These are phyloP conservation scores for Carex pumila DNA, from an alignment of 176 grass and related monocot genomes.

Conservation along the genomic window DNA sequence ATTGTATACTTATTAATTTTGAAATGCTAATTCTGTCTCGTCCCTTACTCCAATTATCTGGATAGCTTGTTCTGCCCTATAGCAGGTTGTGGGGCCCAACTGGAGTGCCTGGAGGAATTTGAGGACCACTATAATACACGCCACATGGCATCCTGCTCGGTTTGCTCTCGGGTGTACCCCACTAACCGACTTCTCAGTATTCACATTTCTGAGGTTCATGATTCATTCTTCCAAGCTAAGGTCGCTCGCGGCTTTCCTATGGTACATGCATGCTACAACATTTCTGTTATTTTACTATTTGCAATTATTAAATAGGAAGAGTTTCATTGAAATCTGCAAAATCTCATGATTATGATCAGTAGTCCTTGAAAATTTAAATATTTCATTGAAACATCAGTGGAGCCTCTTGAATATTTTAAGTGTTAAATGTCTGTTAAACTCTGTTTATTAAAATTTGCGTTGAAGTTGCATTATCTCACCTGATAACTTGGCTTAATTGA, in stretches of 20 bases:
- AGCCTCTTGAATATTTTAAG: neutral
- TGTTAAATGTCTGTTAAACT: neutral
- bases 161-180: constrained; percentile 84
- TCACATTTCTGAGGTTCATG: constrained; percentile 89
- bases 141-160: constrained; percentile 80
- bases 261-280: constrained; percentile 33
- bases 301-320: neutral
- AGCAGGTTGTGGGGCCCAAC: constrained; percentile 57
- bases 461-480: neutral
- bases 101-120: constrained; percentile 75
- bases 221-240: constrained; percentile 95
- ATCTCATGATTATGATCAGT: neutral
- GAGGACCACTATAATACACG: constrained; percentile 79
- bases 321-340: neutral
- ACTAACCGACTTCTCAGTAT: constrained; percentile 68
- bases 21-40: neutral
- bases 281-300: neutral
- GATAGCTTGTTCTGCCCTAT: constrained; percentile 76
- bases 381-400: neutral
- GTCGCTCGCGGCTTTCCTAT: constrained; percentile 84
- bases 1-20: neutral
- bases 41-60: constrained; percentile 23
- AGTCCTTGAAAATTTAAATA: neutral
- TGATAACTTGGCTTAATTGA: neutral
- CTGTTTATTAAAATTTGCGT: neutral